Evolutionary conservation across 2,329 filamentous ascomycete species (phyloP).

Genomic region (Davidsoniella eucalypti): DNA sequence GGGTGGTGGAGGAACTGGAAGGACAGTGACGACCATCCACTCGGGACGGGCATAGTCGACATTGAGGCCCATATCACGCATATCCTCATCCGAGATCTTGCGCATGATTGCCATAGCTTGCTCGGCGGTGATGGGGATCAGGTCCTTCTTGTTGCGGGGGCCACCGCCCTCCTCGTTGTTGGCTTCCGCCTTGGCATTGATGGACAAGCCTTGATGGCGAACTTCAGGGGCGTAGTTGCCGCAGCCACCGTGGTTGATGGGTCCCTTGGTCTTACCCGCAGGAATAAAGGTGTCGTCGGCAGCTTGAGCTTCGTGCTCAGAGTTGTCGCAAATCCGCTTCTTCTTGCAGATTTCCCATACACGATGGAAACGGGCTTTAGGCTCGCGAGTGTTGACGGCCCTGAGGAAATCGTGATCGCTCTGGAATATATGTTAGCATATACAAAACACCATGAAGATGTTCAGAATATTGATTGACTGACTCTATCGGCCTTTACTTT

Average conservation of each 20-base stretch:
- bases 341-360: conserved; percentile 89
- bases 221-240: conserved; percentile 83
- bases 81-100: conserved; percentile 65
- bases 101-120: conserved; percentile 76
- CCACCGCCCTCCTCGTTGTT: conserved; percentile 30
- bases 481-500: conserved; percentile 96
- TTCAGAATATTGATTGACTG: conserved; percentile 42
- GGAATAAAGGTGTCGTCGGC: conserved; percentile 53
- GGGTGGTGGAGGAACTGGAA: conserved; percentile 87
- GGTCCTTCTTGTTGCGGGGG: conserved; percentile 56
- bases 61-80: conserved; percentile 78
- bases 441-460: background rate
- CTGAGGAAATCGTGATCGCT: conserved; percentile 68
- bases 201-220: conserved; percentile 68
- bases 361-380: conserved; percentile 82
- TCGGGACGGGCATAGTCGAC: conserved; percentile 90
- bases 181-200: conserved; percentile 50
- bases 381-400: conserved; percentile 72
- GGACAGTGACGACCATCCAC: conserved; percentile 93
- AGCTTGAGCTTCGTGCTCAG: conserved; percentile 50
- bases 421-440: conserved; percentile 46
- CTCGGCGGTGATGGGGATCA: conserved; percentile 66
- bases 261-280: conserved; percentile 34
- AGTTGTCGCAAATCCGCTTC: conserved; percentile 69
- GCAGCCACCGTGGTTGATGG: conserved; percentile 65